phyloP scores from a whole-genome alignment of 441 rosid genomes.

The Pelargonium citronellum region DNA sequence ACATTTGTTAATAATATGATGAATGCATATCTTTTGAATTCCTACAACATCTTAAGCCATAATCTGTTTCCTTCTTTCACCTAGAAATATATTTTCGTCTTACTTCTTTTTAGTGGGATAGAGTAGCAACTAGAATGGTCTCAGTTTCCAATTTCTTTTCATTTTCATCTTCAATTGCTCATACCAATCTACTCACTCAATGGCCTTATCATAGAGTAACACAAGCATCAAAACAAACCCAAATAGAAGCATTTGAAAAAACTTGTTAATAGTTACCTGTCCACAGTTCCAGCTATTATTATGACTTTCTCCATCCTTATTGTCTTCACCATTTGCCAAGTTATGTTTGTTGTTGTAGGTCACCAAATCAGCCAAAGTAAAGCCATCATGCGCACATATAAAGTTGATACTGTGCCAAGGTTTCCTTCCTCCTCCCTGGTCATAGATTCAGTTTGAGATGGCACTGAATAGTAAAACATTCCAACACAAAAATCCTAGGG shows the following conservation, averaged over 20 bases:
- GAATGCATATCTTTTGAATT: not conserved
- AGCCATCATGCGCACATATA: constrained; percentile 90
- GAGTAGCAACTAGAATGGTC: constrained; percentile 4
- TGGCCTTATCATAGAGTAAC: not conserved
- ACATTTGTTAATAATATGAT: not conserved
- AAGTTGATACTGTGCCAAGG: constrained; percentile 94
- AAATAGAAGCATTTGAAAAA: constrained; percentile 13
- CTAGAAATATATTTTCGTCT: not conserved
- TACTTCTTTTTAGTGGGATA: not conserved
- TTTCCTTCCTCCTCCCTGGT: constrained; percentile 84
- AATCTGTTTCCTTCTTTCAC: not conserved
- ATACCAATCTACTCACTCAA: not conserved
- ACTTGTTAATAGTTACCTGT: constrained; percentile 39
- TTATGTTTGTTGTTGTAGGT: constrained; percentile 80
- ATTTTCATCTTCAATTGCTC: not conserved
- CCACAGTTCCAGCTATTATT: constrained; percentile 98
- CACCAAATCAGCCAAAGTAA: constrained; percentile 78
- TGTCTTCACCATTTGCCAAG: constrained; percentile 90
- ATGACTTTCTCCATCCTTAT: constrained; percentile 85
- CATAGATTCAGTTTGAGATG: constrained; percentile 22
- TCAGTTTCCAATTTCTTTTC: not conserved
- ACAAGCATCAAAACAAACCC: not conserved
- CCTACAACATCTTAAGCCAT: not conserved
- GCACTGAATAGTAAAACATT: not conserved
- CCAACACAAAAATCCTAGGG: constrained; percentile 1